phyloP scores from a whole-genome alignment of 139 green algal species.

The Zygnema cylindricum region DNA sequence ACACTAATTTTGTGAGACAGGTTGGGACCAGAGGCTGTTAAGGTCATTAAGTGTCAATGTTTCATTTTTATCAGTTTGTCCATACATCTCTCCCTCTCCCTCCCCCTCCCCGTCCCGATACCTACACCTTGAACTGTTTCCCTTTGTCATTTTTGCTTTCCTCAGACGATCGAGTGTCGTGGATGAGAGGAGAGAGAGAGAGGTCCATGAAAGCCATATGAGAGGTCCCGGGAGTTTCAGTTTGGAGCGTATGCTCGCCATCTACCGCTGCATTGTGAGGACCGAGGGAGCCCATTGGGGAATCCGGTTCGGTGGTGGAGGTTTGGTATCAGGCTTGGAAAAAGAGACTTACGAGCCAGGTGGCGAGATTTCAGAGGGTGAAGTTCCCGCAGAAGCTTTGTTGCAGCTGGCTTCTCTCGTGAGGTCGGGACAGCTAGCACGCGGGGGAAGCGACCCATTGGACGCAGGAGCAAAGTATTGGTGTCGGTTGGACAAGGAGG shows the following conservation, averaged over 20 bases:
- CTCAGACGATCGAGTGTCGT: background rate
- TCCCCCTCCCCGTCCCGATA: too few relatives aligned
- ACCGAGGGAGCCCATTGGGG: background rate
- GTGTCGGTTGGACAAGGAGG: constrained; percentile 2
- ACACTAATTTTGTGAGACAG: too few relatives aligned
- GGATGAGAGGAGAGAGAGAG: constrained; percentile 21
- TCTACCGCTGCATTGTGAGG: constrained; percentile 19
- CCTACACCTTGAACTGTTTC: too few relatives aligned
- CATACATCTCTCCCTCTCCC: too few relatives aligned
- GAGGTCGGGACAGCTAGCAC: constrained; percentile 15
- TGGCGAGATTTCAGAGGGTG: constrained; percentile 7
- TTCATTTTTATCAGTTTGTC: too few relatives aligned
- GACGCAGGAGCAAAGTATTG: constrained; percentile 18
- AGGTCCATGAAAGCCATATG: constrained; percentile 24
- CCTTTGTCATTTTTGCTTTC: too few relatives aligned
- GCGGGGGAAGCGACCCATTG: background rate
- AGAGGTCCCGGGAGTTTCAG: constrained; percentile 21
- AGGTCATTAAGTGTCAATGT: too few relatives aligned
- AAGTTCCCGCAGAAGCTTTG: constrained; percentile 9
- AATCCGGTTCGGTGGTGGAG: background rate
- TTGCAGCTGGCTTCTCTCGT: constrained; percentile 45
- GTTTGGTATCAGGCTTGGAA: background rate
- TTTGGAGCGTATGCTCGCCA: constrained; percentile 42
- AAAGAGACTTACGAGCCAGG: constrained; percentile 1
- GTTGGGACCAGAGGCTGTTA: too few relatives aligned